Base-by-base conservation (phyloP, 805 yeast genomes). In the Nakazawaea ishiwadae region DNA sequence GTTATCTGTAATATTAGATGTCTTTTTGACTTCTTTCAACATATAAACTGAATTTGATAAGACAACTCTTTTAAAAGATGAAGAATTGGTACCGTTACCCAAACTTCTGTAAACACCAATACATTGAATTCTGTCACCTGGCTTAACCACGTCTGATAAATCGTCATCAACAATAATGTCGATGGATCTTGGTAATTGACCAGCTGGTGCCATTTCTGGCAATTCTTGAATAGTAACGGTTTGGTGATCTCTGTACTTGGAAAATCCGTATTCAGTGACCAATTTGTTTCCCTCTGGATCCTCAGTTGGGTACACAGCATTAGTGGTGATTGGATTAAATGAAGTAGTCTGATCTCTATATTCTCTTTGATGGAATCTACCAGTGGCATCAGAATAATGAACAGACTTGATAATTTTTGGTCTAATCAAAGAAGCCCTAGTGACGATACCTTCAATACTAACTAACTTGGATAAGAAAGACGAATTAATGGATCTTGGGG, bases 141-240 rank as follows among this genome's bases (percentile, higher is more conserved):
- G 98, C 59, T 93, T 93, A 35, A 86, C 84, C 42, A 65, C 68
- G 59, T 93, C 99, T 2, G 93, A 98, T 48, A 93, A 71, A 58
- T 93, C 99, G 55, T 90, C 97, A 60, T 91, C 96, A 53, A 93
- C 66, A n/a, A 91, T 77, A 18, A 91, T 84, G 56, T 93, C 99
- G 27, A 93, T 75, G 2, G 96, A 81, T 54, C 98, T 73, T 27
- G 99, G 99, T 48, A 93, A 71, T 65, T 91, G 98, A 43, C 99
- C 99, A 0, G 98, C 95, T 12, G 98, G 99, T 1, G 98, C 96
- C 48, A 82, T 73, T 65, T 93, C 98, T 1, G 99, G 98, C 87
- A 93, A 86, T 66, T 93, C 99, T 62, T 93, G 99, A 28, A 93
- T 83, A 0, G 96, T 78, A 28, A 93, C 75, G 30, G 88, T 84